Percentiles rank a stretch among this genome's conserved stretches.
These are phyloP conservation scores for Suillus spraguei DNA, from an alignment of 768 basidiomycete species.

Conservation along the genomic window DNA sequence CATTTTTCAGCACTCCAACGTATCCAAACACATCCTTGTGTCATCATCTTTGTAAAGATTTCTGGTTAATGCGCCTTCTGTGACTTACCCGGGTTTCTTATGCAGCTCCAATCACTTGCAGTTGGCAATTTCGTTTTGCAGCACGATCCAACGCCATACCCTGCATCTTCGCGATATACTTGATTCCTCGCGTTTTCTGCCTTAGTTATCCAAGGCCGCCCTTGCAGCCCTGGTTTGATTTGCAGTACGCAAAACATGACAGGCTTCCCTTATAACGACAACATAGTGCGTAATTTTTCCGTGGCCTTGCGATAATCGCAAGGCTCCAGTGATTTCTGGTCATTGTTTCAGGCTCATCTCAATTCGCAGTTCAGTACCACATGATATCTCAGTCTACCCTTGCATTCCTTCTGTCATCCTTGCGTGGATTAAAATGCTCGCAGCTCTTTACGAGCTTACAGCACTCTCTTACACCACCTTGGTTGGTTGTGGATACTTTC, in stretches of 20 bases:
- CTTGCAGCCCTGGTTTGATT: neutral
- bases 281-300: neutral
- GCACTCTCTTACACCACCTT: neutral
- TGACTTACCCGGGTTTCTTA: neutral
- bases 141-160: neutral
- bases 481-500: neutral
- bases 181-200: neutral
- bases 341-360: neutral
- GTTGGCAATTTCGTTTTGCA: neutral
- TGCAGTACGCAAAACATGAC: neutral
- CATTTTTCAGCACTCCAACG: neutral
- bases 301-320: neutral
- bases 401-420: neutral
- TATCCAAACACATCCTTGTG: neutral
- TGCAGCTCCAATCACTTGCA: neutral
- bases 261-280: neutral
- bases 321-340: neutral
- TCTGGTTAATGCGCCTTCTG: neutral
- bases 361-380: neutral
- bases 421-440: neutral
- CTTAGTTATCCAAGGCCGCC: neutral
- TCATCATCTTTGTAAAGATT: neutral
- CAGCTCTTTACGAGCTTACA: neutral
- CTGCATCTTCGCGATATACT: neutral
- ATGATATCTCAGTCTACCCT: neutral